Conservation (phyloP, 163 green algal species). For the Volvox carteri region DNA sequence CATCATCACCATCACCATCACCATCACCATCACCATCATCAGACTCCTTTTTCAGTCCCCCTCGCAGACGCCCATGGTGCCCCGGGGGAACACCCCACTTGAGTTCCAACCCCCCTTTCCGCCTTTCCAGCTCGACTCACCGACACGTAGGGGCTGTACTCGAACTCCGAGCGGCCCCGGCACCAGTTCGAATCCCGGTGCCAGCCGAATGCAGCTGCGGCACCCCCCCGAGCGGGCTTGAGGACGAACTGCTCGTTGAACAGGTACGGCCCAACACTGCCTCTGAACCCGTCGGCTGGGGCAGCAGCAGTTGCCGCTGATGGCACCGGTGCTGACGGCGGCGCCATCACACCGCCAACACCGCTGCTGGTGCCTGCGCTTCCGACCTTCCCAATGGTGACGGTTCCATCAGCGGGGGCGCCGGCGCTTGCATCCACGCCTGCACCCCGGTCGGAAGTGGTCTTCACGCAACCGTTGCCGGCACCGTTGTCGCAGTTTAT, state of each 20-base stretch:
- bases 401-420: too few species aligned
- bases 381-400: neutral
- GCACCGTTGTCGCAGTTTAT: too few species aligned
- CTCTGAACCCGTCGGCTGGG: too few species aligned
- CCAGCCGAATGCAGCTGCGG: conserved; percentile 13
- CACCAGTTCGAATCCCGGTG: conserved; percentile 56
- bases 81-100: neutral
- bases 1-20: neutral
- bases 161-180: conserved; percentile 13
- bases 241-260: conserved; percentile 57
- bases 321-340: neutral
- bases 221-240: conserved; percentile 23
- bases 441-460: too few species aligned
- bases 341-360: neutral
- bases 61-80: neutral
- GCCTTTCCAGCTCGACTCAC: conserved; percentile 1
- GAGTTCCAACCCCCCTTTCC: neutral
- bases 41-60: neutral
- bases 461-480: too few species aligned
- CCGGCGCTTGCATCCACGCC: too few species aligned
- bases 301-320: neutral
- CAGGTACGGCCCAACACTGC: conserved; percentile 17
- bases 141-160: conserved; percentile 49
- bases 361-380: neutral
- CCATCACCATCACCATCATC: neutral